phyloP scores from a whole-genome alignment of 441 rosid species.

The Corymbia calophylla region DNA sequence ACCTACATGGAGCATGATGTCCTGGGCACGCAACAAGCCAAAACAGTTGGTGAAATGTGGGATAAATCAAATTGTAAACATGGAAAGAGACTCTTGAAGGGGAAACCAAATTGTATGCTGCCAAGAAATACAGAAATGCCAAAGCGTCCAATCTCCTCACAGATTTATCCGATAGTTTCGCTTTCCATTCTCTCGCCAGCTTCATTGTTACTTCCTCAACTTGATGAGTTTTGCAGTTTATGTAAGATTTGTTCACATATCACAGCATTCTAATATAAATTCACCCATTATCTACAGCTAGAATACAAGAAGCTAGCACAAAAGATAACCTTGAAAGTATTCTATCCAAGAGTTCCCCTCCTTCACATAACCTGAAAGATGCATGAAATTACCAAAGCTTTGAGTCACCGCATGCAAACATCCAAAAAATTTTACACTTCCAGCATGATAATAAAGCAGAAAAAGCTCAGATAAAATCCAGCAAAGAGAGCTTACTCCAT shows the following conservation, averaged over 20 bases:
- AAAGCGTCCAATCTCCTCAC: not conserved
- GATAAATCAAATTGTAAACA: not conserved
- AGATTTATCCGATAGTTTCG: not conserved
- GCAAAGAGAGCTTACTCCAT: conserved; percentile 71
- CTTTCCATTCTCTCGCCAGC: conserved; percentile 29
- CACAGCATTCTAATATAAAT: not conserved
- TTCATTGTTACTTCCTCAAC: conserved; percentile 21
- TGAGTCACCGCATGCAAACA: not conserved
- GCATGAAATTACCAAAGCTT: not conserved
- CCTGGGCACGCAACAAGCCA: not conserved
- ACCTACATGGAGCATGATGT: not conserved
- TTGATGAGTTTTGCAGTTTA: not conserved
- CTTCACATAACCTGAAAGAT: conserved; percentile 2
- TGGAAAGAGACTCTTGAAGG: not conserved
- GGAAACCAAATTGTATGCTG: not conserved
- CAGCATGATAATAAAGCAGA: not conserved
- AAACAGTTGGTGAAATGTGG: not conserved
- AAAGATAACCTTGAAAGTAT: conserved; percentile 5
- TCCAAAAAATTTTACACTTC: not conserved
- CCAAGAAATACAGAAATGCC: no score
- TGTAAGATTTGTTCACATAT: no score
- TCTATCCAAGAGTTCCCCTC: conserved; percentile 11
- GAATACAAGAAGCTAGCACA: not conserved
- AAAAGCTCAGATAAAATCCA: not conserved
- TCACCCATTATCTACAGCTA: not conserved